Evolutionary conservation across 2,329 filamentous ascomycete species (phyloP).

Genomic region (Thielaviopsis punctulata): DNA sequence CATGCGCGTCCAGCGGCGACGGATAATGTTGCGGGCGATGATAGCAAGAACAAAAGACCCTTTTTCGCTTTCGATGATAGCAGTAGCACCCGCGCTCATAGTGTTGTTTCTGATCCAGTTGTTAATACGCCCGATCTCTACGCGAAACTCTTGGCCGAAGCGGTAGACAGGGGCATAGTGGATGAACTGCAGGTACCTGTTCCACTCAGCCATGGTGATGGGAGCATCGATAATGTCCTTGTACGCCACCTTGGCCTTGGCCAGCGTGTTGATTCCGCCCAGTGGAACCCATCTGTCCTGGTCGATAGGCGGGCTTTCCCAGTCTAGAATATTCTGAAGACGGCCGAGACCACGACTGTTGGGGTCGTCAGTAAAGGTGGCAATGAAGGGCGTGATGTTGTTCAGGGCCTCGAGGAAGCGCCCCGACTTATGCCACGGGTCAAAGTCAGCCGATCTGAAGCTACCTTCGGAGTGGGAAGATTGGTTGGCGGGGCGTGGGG

Average conservation of each 20-base stretch:
- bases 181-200: neutral
- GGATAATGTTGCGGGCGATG: slow-evolving; percentile 8
- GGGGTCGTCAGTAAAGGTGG: neutral
- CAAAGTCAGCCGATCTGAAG: neutral
- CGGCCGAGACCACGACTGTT: neutral
- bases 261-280: neutral
- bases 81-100: neutral
- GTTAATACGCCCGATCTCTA: neutral
- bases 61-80: neutral
- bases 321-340: neutral
- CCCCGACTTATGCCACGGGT: neutral
- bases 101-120: neutral
- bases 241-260: neutral
- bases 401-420: neutral
- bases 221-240: slow-evolving; percentile 1
- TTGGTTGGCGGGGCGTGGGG: neutral
- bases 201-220: slow-evolving; percentile 3
- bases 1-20: slow-evolving; percentile 4
- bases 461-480: neutral
- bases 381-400: neutral
- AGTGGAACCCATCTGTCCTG: neutral
- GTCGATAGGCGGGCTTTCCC: neutral
- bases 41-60: neutral
- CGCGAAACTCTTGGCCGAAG: neutral
- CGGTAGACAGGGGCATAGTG: slow-evolving; percentile 4